Base-by-base conservation (phyloP, 441 rosid species). In the Pelargonium australe region DNA sequence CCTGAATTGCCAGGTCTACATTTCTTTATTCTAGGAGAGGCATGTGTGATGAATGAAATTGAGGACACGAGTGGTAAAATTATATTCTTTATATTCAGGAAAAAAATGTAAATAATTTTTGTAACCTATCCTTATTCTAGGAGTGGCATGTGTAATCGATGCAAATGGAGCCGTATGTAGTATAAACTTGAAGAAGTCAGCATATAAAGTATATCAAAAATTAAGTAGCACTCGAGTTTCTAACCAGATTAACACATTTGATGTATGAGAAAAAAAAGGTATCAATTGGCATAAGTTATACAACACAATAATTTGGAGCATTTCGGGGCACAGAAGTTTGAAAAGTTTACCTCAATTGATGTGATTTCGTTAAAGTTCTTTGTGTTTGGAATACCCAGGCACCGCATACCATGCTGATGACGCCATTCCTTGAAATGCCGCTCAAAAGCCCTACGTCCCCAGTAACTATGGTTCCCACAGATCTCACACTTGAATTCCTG, bases 341-440 rank as follows among this genome's bases (percentile, higher is more conserved):
- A 62, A 49, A 58, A 62, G 2, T 25, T 43, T 75, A 92, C 99
- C 89, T 84, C 86, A 49, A 92, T 95, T 0, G 95, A 88, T 34
- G 97, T 96, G 76, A 96, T 88, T 79, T 96, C 98, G 7, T 96
- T 96, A 72, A 96, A 96, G 84, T 96, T 96, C 83, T 96, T 96
- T 44, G 99, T 96, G 83, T 93, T 96, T 45, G 99, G 99, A 70
- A 96, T 96, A 67, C 97, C 97, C 66, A 93, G 85, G 77, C 98
- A 96, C 49, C 97, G 98, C 99, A 96, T 96, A 61, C 99, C 99
- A 72, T 96, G 99, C 75, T 96, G 99, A 84, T 96, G 99, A 20
- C 95, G 86, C 91, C 89, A 87, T 81, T 96, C 99, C 87, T 96
- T 93, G 79, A 96, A 95, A 81, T 96, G 98, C 72, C 96, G 81